Evolutionary conservation across 257 asterid species (phyloP).

Genomic region (Agastache rugosa): DNA sequence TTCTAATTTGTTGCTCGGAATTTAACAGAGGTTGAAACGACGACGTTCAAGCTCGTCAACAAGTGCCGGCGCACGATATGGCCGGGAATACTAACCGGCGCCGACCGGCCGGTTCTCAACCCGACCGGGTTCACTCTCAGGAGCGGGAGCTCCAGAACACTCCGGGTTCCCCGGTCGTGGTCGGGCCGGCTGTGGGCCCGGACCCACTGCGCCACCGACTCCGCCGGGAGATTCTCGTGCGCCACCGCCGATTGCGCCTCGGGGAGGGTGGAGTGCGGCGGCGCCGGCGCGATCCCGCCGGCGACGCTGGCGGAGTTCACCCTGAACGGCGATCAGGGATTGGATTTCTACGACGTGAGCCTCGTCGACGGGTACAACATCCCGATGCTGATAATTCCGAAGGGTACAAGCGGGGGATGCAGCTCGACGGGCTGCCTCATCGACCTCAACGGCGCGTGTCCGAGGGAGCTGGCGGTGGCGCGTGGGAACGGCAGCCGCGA

Average conservation of each 20-base stretch:
- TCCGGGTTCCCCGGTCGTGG: conserved; percentile 76
- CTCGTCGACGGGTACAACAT: conserved; percentile 93
- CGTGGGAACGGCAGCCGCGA: conserved; percentile 55
- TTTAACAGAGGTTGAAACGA: conserved; percentile 60
- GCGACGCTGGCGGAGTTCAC: conserved; percentile 98
- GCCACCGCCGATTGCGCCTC: conserved; percentile 90
- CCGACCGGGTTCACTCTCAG: conserved; percentile 80
- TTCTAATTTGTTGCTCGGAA: conserved; percentile 8
- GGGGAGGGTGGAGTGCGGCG: conserved; percentile 78
- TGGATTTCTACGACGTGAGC: conserved; percentile 94
- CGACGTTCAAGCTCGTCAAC: conserved; percentile 85
- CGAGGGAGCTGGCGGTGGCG: conserved; percentile 71
- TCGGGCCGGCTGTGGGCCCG: conserved; percentile 97
- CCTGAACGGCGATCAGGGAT: conserved; percentile 80
- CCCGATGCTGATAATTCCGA: conserved; percentile 80
- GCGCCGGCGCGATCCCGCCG: conserved; percentile 88
- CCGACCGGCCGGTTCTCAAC: conserved; percentile 58
- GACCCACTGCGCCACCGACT: conserved; percentile 68
- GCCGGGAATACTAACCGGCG: conserved; percentile 96
- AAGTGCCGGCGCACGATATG: conserved; percentile 85
- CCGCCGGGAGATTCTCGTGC: conserved; percentile 66
- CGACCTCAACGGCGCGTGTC: conserved; percentile 88
- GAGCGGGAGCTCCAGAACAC: conserved; percentile 69
- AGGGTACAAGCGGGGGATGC: conserved; percentile 68
- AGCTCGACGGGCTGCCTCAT: conserved; percentile 85